A percentile compares a stretch with the other conserved stretches of the same genome.
These are phyloP conservation scores for Dryadomyces quercus-mongolicae DNA, from an alignment of 2,329 filamentous ascomycete species.

Conservation along the genomic window DNA sequence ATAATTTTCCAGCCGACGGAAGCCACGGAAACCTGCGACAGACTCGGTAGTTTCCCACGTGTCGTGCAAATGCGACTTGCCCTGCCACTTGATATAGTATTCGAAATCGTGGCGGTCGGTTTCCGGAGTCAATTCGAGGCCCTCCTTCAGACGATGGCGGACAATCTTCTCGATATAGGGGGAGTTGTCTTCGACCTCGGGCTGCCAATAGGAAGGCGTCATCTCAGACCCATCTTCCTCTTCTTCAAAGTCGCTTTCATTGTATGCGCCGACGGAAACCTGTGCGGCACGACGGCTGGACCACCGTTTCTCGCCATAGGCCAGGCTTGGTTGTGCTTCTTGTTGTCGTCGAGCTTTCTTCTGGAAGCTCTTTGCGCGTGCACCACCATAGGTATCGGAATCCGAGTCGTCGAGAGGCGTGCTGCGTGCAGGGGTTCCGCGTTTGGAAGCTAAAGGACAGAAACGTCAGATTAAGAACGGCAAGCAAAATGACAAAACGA, in stretches of 20 bases:
- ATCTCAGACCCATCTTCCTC: conserved; percentile 56
- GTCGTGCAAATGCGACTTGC: conserved; percentile 86
- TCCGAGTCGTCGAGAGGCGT: conserved; percentile 49
- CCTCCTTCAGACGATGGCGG: conserved; percentile 70
- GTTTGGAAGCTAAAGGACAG: conserved; percentile 40
- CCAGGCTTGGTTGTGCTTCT: conserved; percentile 53
- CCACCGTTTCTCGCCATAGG: conserved; percentile 76
- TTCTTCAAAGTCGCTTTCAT: conserved; percentile 54
- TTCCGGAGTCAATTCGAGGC: conserved; percentile 45
- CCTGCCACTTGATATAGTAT: conserved; percentile 93
- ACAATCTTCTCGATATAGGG: conserved; percentile 87
- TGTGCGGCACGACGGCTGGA: conserved; percentile 77
- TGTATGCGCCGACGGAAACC: conserved; percentile 48
- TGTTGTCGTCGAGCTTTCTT: conserved; percentile 70
- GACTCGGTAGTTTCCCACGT: conserved; percentile 80
- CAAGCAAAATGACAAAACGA: conserved; percentile 30
- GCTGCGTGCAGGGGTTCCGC: conserved; percentile 41
- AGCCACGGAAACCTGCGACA: conserved; percentile 67
- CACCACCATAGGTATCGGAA: conserved; percentile 69
- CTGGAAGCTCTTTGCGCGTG: conserved; percentile 53
- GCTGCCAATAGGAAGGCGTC: conserved; percentile 58
- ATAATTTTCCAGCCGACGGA: conserved; percentile 89
- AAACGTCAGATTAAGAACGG: background rate
- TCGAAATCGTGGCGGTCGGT: conserved; percentile 66
- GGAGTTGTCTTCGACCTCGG: conserved; percentile 60